Conservation (phyloP, 2,329 filamentous ascomycete species). For the Trichoderma sp. region DNA sequence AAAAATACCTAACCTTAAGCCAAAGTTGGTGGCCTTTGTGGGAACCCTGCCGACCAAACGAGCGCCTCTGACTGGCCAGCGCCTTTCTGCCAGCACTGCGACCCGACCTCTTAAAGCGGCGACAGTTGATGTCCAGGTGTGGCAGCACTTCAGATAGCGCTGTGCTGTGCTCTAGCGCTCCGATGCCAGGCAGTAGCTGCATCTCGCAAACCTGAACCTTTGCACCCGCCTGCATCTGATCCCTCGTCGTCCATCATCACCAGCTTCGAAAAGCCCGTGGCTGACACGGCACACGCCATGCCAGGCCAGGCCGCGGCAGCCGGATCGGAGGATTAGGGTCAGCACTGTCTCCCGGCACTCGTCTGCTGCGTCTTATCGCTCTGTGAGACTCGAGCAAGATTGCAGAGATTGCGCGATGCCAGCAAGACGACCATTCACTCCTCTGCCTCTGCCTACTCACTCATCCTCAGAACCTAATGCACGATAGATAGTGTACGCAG, state of each 20-base stretch:
- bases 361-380: slow-evolving; percentile 18
- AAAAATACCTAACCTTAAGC: neutral
- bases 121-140: neutral
- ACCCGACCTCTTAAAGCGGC: slow-evolving; percentile 24
- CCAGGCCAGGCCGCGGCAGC: slow-evolving; percentile 6
- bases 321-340: slow-evolving; percentile 18
- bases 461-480: slow-evolving; percentile 1
- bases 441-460: neutral
- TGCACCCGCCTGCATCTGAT: slow-evolving; percentile 3
- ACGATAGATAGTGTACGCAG: neutral
- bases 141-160: slow-evolving; percentile 1
- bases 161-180: slow-evolving; percentile 9
- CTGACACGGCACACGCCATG: neutral
- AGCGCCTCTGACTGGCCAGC: neutral
- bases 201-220: slow-evolving; percentile 5
- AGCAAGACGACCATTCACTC: slow-evolving; percentile 4
- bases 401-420: slow-evolving; percentile 7
- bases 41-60: neutral
- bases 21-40: slow-evolving; percentile 4
- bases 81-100: neutral
- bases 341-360: slow-evolving; percentile 16
- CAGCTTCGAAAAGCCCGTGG: neutral
- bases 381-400: slow-evolving; percentile 22
- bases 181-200: neutral
- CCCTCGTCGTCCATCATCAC: slow-evolving; percentile 1